Percentiles rank a stretch among this genome's conserved stretches.
phyloP scores from a whole-genome alignment of 345 rosid genomes.

The Melastoma malabathricum region DNA sequence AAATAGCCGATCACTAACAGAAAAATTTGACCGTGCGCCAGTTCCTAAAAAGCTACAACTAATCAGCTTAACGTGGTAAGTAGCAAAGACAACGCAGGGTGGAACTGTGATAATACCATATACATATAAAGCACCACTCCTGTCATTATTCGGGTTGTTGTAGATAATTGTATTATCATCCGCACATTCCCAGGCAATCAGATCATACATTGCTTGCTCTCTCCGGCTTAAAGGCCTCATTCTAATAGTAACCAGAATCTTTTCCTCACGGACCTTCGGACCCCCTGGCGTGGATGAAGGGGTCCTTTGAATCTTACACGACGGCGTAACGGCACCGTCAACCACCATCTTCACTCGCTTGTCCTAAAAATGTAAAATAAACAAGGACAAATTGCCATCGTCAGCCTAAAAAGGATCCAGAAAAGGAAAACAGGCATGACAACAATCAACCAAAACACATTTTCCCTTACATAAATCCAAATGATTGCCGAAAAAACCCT shows the following conservation, averaged over 20 bases:
- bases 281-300: slow-evolving; percentile 52
- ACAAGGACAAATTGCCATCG: neutral
- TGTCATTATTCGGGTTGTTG: slow-evolving; percentile 59
- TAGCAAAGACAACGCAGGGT: neutral
- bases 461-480: too few relatives aligned
- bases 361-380: slow-evolving; percentile 4
- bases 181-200: slow-evolving; percentile 83
- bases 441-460: too few relatives aligned
- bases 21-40: neutral
- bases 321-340: slow-evolving; percentile 61
- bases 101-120: slow-evolving; percentile 39
- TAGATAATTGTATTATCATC: slow-evolving; percentile 45
- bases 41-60: neutral
- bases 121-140: slow-evolving; percentile 23
- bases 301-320: slow-evolving; percentile 33
- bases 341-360: slow-evolving; percentile 25
- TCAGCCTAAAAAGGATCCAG: neutral
- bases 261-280: slow-evolving; percentile 56
- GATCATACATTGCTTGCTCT: slow-evolving; percentile 83
- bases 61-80: neutral
- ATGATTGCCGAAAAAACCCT: too few relatives aligned
- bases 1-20: neutral
- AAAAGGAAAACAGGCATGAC: neutral
- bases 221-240: slow-evolving; percentile 68
- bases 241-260: slow-evolving; percentile 73